phyloP scores from a whole-genome alignment of 192 early-diverging fungal species.

The Rhizophlyctis rosea region DNA sequence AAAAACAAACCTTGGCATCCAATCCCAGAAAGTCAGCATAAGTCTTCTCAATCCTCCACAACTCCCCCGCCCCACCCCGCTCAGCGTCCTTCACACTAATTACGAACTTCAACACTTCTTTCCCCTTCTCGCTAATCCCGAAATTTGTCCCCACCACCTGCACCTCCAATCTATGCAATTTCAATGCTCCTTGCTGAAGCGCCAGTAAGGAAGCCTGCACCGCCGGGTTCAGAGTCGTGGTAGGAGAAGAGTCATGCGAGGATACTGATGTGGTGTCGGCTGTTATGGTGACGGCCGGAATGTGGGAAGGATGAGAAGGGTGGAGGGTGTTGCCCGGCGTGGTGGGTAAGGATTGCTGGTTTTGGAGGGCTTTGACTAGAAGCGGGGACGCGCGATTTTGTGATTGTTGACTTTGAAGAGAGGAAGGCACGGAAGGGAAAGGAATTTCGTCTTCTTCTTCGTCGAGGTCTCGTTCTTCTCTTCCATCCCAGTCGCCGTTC shows the following conservation, averaged over 20 bases:
- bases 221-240: slow-evolving; percentile 2
- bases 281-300: neutral
- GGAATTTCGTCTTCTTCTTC: no score
- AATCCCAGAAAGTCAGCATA: slow-evolving; percentile 83
- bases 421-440: no score
- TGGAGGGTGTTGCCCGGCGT: slow-evolving; percentile 14
- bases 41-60: slow-evolving; percentile 85
- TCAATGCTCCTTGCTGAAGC: slow-evolving; percentile 16
- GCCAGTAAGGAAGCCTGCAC: neutral
- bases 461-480: no score
- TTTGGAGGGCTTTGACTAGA: no score
- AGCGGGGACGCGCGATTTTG: no score
- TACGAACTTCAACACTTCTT: slow-evolving; percentile 64
- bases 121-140: slow-evolving; percentile 74
- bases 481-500: no score
- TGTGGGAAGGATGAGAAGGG: neutral
- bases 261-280: neutral
- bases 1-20: slow-evolving; percentile 81
- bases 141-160: slow-evolving; percentile 55
- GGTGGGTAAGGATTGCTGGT: no score
- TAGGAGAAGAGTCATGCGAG: neutral
- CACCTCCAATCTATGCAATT: slow-evolving; percentile 47
- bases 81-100: slow-evolving; percentile 44
- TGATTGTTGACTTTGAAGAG: no score
- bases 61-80: slow-evolving; percentile 17